Base-by-base conservation (phyloP, 2,329 filamentous ascomycete species). In the Apiospora malaysiana region DNA sequence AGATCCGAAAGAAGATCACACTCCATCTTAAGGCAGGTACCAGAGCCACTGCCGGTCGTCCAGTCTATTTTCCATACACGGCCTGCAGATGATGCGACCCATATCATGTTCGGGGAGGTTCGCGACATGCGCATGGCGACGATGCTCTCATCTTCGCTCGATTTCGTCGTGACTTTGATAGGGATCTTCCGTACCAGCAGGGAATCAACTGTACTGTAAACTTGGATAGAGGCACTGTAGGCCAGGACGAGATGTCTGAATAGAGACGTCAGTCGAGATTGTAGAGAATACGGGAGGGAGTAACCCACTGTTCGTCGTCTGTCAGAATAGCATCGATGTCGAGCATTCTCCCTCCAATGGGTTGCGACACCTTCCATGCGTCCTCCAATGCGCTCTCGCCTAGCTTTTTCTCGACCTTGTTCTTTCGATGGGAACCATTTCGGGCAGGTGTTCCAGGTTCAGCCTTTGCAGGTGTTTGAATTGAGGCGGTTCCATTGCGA, bases 141-240 rank as follows among this genome's bases (percentile, higher is more conserved):
- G 68, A 87, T 82, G 70, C 79, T 78, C 65, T 79, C 76, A 63
- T 71, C 73, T n/a, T 75, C 72, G n/a, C 74, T 76, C 9, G 78
- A 76, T 16, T 73, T 70, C 21, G 74, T 76, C 68, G 76, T 73
- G 27, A 76, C 81, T 78, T 75, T 84, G 74, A 91, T 83, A 16
- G 88, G 83, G 67, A 98, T 91, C 70, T 90, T 89, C 75, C 94
- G 91, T 65, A 94, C 85, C 27, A 97, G 88, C 68, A 97, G 88
- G 1, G 96, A 98, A 70, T 94, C 94, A 74, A 89, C 85, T 42
- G 93, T 89, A 1, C 93, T 93, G 81, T 96, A 97, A 37, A 97
- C 87, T 79, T 94, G 92, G 69, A 98, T 85, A 12, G 92, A 91
- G 40, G 89, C 91, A 72, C 91, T 88, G 77, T 94, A 93, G 43